Base-by-base conservation (phyloP, 169 alveolate genomes). In the Theileria parva region DNA sequence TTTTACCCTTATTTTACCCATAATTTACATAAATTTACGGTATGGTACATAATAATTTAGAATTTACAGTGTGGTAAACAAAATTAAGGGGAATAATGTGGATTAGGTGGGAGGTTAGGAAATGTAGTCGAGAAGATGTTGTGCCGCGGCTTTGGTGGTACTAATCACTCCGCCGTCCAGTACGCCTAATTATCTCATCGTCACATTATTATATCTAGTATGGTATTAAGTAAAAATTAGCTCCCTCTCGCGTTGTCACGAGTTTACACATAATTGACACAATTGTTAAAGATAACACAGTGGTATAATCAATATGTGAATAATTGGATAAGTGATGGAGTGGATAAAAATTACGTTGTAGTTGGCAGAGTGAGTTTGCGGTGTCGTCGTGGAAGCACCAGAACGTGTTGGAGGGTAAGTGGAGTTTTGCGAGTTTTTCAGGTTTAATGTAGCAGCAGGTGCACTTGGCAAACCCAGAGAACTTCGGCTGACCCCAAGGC, bases 401-500 rank as follows among this genome's bases (percentile, higher is more conserved):
- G 48, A 61, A 81, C 0, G 75, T 19, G n/a, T 64, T 39, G 4
- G 21, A 32, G 6, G 88, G 80, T 9, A 37, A 64, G 27, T 73
- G 64, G 9, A 44, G 34, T 0, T 30, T n/a, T 28, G 17, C 32
- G 50, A 81, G 65, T 6, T 64, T 27, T 27, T 66, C n/a, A 0
- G 28, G 27, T 55, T 27, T 63, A 57, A 88, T 68, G 65, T 68
- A 80, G 34, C 93, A 88, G 81, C 93, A 88, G 34, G 30, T 63
- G 60, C 93, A 88, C 15, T 91, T 78, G 7, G 80, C 91, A 60
- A 85, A 86, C 0, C 93, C 93, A 13, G 78, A 19, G 27, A 85
- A 79, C 76, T 88, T 88, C 51, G 64, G 77, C 39, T 88, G 92
- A 0, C 93, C 93, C 72, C 86, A 74, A 17, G 93, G 93, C 50